These are phyloP conservation scores for Apophysomyces variabilis DNA, from an alignment of 371 early-diverging fungal genomes.

Conservation along the genomic window DNA sequence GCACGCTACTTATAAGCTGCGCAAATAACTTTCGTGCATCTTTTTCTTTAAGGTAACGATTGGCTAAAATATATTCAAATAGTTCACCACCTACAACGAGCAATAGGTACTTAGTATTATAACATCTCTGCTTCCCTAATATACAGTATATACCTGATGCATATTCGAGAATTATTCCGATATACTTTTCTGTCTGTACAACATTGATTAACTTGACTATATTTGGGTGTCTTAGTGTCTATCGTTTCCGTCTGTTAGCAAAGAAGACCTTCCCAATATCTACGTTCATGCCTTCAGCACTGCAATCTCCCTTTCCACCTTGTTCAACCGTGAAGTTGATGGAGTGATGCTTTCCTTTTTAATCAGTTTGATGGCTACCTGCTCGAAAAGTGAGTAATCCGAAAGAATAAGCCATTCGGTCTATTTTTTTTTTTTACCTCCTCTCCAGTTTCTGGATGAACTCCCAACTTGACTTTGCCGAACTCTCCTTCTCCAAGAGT, in stretches of 20 bases:
- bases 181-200: constrained; percentile 72
- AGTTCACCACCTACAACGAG: constrained; percentile 57
- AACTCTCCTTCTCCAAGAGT: constrained; percentile 98
- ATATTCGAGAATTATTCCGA: constrained; percentile 74
- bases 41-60: constrained; percentile 58
- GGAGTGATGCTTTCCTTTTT: constrained; percentile 59
- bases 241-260: constrained; percentile 7
- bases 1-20: constrained; percentile 76
- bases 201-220: constrained; percentile 79
- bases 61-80: constrained; percentile 73
- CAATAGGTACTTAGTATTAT: not conserved
- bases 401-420: not conserved
- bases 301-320: constrained; percentile 78
- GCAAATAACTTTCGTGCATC: constrained; percentile 70
- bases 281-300: constrained; percentile 57
- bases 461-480: constrained; percentile 96
- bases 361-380: constrained; percentile 75
- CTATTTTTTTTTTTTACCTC: constrained; percentile 68
- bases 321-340: constrained; percentile 52
- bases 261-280: not conserved
- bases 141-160: constrained; percentile 60
- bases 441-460: constrained; percentile 86
- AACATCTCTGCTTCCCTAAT: not conserved
- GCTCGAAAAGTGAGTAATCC: not conserved
- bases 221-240: constrained; percentile 75